Evolutionary conservation across 1,139 yeast genomes (phyloP).

Genomic region (Debaryomycetaceae sp.): DNA sequence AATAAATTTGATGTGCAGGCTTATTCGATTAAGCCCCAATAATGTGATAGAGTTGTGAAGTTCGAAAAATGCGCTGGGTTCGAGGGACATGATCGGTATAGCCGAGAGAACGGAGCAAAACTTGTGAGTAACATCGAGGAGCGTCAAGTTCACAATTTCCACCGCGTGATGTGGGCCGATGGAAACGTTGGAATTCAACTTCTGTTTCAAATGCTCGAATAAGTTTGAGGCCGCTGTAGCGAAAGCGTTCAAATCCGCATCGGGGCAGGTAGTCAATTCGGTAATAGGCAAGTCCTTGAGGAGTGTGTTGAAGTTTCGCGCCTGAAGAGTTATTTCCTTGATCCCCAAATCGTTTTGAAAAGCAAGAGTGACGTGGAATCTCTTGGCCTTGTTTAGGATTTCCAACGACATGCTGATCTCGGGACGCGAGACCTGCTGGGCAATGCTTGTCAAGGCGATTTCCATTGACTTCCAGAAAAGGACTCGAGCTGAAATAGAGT

Average conservation of each 20-base stretch:
- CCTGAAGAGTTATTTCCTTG: slow-evolving; percentile 40
- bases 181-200: slow-evolving; percentile 39
- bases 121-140: slow-evolving; percentile 21
- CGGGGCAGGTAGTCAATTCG: slow-evolving; percentile 33
- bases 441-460: slow-evolving; percentile 43
- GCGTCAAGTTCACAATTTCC: slow-evolving; percentile 50
- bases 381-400: slow-evolving; percentile 55
- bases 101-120: slow-evolving; percentile 13
- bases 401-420: slow-evolving; percentile 52
- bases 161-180: slow-evolving; percentile 63
- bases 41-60: slow-evolving; percentile 8
- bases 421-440: slow-evolving; percentile 44
- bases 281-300: slow-evolving; percentile 64
- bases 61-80: slow-evolving; percentile 12
- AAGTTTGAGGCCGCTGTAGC: slow-evolving; percentile 35
- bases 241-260: slow-evolving; percentile 29
- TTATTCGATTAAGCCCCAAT: slow-evolving; percentile 16
- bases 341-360: slow-evolving; percentile 68
- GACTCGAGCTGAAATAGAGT: slow-evolving; percentile 55
- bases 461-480: slow-evolving; percentile 76
- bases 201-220: slow-evolving; percentile 50
- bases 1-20: slow-evolving; percentile 25
- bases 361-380: slow-evolving; percentile 70
- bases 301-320: slow-evolving; percentile 48
- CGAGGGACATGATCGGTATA: slow-evolving; percentile 16